Evolutionary conservation across 768 basidiomycete genomes (phyloP).

Genomic region (Mycena rebaudengoi): DNA sequence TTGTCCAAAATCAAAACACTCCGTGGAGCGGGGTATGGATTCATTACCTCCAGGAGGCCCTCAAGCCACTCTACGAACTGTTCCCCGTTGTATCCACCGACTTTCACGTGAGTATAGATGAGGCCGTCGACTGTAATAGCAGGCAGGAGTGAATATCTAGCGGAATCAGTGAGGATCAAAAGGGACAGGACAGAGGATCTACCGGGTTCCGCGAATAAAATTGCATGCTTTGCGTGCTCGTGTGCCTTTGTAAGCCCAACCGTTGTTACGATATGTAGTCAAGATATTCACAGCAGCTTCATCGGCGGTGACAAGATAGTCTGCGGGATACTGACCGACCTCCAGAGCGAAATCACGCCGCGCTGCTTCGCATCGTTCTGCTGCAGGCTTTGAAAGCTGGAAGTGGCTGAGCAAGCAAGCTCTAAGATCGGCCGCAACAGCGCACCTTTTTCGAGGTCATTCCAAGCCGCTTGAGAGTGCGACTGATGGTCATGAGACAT

Average conservation of each 20-base stretch:
- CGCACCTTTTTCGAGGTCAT: conserved; percentile 17
- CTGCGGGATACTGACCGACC: conserved; percentile 19
- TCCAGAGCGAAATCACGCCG: conserved; percentile 17
- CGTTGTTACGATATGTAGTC: conserved; percentile 25
- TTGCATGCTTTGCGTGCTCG: conserved; percentile 18
- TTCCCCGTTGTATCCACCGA: conserved; percentile 33
- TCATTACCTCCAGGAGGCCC: conserved; percentile 30
- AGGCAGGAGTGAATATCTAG: conserved; percentile 32
- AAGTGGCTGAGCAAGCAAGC: background rate
- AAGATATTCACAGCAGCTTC: conserved; percentile 29
- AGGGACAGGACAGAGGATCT: background rate
- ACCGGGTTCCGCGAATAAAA: conserved; percentile 29
- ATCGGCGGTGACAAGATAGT: conserved; percentile 26
- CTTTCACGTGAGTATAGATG: conserved; percentile 30
- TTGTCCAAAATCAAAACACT: conserved; percentile 41
- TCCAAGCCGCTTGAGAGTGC: conserved; percentile 23
- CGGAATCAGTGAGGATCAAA: background rate
- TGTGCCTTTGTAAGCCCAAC: conserved; percentile 20
- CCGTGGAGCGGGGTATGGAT: conserved; percentile 30
- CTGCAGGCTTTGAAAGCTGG: conserved; percentile 24
- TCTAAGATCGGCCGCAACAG: background rate
- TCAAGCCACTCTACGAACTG: conserved; percentile 29
- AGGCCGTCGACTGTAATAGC: conserved; percentile 26
- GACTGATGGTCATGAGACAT: conserved; percentile 19
- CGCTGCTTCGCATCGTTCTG: conserved; percentile 18